phyloP scores from a whole-genome alignment of 805 yeast genomes.

The Yamadazyma sp. region DNA sequence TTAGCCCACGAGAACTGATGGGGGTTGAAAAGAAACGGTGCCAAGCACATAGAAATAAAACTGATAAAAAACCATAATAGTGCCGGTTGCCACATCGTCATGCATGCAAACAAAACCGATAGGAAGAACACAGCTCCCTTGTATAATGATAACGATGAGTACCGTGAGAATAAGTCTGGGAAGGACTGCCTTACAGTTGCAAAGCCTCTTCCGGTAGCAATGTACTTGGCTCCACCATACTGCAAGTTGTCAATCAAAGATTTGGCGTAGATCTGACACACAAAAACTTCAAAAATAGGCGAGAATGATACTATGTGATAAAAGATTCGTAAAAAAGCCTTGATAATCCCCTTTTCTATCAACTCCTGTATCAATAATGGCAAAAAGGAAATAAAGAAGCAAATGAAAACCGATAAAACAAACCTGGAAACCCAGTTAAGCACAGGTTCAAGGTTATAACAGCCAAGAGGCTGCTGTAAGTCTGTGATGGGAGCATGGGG shows the following conservation, averaged over 20 bases:
- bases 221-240: constrained; percentile 89
- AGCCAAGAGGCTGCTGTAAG: constrained; percentile 73
- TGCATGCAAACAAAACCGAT: constrained; percentile 70
- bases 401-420: constrained; percentile 86
- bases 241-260: constrained; percentile 73
- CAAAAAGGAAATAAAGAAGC: constrained; percentile 86
- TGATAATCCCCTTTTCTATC: constrained; percentile 80
- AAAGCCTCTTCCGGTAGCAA: constrained; percentile 92
- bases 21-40: constrained; percentile 55
- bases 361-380: constrained; percentile 87
- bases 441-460: constrained; percentile 84
- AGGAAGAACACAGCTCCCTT: constrained; percentile 70
- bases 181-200: constrained; percentile 83
- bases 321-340: constrained; percentile 67
- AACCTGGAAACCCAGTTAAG: constrained; percentile 86
- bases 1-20: constrained; percentile 51
- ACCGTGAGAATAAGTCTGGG: constrained; percentile 68
- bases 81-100: constrained; percentile 80
- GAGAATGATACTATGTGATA: constrained; percentile 80
- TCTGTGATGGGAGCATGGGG: constrained; percentile 71
- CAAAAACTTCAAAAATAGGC: constrained; percentile 92
- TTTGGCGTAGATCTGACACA: constrained; percentile 87
- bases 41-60: constrained; percentile 42
- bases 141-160: constrained; percentile 74
- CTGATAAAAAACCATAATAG: constrained; percentile 61